These are phyloP conservation scores for Trichoderma lentiforme DNA, from an alignment of 2,329 filamentous ascomycete genomes.

Conservation along the genomic window DNA sequence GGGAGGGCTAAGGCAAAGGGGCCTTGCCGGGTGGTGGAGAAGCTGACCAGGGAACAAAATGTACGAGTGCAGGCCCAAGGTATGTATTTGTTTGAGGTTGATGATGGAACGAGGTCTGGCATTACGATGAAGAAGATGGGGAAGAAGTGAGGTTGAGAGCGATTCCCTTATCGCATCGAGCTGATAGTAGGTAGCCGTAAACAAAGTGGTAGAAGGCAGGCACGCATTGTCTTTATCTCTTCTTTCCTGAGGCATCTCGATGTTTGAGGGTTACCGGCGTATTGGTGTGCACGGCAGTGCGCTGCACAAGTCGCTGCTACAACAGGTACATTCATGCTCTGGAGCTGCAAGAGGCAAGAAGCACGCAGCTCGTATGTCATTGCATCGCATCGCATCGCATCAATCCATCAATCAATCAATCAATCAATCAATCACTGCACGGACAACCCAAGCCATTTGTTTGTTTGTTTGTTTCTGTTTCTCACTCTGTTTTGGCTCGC, in stretches of 20 bases:
- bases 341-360: neutral
- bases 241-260: neutral
- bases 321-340: neutral
- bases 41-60: neutral
- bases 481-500: neutral
- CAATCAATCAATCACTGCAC: neutral
- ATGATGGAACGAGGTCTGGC: neutral
- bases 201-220: neutral
- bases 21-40: slow-evolving; percentile 5
- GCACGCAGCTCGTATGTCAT: neutral
- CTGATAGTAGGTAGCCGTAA: neutral
- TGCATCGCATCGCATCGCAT: neutral
- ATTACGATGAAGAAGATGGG: neutral
- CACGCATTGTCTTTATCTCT: neutral
- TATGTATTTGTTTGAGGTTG: neutral
- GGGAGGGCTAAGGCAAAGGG: slow-evolving; percentile 6
- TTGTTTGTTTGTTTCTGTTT: neutral
- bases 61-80: neutral
- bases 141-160: neutral
- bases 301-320: neutral
- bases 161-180: neutral
- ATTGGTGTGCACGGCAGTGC: neutral
- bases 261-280: neutral
- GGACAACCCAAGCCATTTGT: neutral
- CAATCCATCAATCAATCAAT: neutral